phyloP scores from a whole-genome alignment of 1,284 basidiomycete species.

The Stygiomarasmius scandens region DNA sequence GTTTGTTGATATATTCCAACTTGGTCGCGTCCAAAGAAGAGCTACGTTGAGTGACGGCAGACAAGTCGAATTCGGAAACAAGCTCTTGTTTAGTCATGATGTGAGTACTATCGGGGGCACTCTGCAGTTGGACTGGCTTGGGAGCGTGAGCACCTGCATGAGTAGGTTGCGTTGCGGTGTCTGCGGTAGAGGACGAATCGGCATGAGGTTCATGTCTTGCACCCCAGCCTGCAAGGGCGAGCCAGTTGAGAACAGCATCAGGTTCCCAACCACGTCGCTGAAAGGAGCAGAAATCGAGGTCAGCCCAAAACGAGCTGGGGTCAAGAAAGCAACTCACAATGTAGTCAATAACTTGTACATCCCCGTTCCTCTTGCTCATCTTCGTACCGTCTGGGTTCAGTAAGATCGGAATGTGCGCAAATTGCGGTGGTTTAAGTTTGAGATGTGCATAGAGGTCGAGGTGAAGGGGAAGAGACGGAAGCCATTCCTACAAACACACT shows the following conservation, averaged over 20 bases:
- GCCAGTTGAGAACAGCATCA: slow-evolving; percentile 88
- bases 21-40: slow-evolving; percentile 73
- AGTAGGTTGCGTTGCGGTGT: slow-evolving; percentile 6
- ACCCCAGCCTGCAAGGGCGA: slow-evolving; percentile 93
- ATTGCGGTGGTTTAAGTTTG: slow-evolving; percentile 72
- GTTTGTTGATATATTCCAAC: slow-evolving; percentile 78
- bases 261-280: slow-evolving; percentile 87
- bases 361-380: slow-evolving; percentile 92
- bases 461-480: slow-evolving; percentile 93
- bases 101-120: slow-evolving; percentile 64
- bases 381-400: slow-evolving; percentile 92
- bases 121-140: slow-evolving; percentile 2
- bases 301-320: slow-evolving; percentile 21
- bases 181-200: slow-evolving; percentile 20
- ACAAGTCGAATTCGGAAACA: slow-evolving; percentile 70
- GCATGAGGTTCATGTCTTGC: slow-evolving; percentile 40
- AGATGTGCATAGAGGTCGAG: slow-evolving; percentile 87
- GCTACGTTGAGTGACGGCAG: slow-evolving; percentile 73
- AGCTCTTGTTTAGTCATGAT: slow-evolving; percentile 70
- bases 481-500: slow-evolving; percentile 77
- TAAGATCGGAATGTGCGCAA: slow-evolving; percentile 90
- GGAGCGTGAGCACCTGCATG: slow-evolving; percentile 11
- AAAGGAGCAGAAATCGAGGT: background rate
- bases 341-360: slow-evolving; percentile 87
- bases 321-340: slow-evolving; percentile 57